A percentile compares a stretch with the other conserved stretches of the same genome.
These are phyloP conservation scores for Thuja plicata DNA, from an alignment of 83 land plant species.

Conservation along the genomic window DNA sequence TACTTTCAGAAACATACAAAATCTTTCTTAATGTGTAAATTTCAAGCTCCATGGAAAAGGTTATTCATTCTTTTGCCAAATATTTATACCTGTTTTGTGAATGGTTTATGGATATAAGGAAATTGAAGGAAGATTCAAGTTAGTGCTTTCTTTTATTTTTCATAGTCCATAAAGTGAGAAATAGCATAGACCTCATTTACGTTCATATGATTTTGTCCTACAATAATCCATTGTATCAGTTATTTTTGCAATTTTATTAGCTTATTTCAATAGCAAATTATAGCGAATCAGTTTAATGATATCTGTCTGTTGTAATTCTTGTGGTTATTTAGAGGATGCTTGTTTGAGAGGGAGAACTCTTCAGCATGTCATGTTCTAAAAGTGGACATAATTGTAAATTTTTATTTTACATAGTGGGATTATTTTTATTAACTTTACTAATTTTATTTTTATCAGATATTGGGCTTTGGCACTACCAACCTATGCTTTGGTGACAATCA, in stretches of 20 bases:
- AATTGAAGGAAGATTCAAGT: neutral
- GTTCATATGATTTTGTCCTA: neutral
- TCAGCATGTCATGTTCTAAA: neutral
- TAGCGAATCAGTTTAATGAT: neutral
- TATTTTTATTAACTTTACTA: neutral
- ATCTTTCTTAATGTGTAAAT: neutral
- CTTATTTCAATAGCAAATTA: neutral
- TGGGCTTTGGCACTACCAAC: conserved; percentile 75
- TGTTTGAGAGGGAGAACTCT: neutral
- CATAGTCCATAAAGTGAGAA: neutral
- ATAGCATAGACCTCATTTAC: neutral
- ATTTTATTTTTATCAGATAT: conserved; percentile 34
- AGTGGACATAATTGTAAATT: neutral
- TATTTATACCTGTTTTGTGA: neutral
- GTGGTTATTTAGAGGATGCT: neutral
- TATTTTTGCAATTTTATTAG: neutral
- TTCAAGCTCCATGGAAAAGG: neutral
- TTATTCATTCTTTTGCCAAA: neutral
- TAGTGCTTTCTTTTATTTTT: neutral
- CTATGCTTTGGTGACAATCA: conserved; percentile 45
- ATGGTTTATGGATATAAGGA: neutral
- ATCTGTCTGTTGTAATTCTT: neutral
- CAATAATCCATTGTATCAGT: neutral
- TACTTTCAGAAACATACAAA: neutral
- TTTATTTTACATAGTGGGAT: neutral